Percentiles rank a stretch among this genome's conserved stretches.
Conservation (phyloP, 192 early-diverging fungal genomes). For the Allomyces javanicus region DNA sequence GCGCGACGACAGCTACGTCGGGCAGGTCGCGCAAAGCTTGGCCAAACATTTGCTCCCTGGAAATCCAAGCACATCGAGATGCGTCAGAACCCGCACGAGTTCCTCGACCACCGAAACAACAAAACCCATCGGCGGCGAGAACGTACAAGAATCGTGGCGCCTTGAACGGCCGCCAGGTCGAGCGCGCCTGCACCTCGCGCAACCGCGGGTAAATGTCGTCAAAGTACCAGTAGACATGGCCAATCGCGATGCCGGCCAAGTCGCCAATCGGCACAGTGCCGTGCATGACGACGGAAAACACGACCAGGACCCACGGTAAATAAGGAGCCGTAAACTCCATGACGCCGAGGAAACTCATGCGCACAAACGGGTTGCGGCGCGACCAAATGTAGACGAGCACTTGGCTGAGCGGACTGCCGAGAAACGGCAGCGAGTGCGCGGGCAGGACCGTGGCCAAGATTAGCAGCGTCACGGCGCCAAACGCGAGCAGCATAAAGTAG, state of each 20-base stretch:
- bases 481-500: constrained; percentile 73
- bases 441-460: constrained; percentile 7
- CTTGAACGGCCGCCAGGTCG: constrained; percentile 20
- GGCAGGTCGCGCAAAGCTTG: neutral
- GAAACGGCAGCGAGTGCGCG: constrained; percentile 40
- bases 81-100: neutral
- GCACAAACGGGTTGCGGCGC: constrained; percentile 73
- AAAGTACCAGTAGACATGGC: constrained; percentile 88
- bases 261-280: constrained; percentile 58
- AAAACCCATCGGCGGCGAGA: neutral
- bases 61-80: neutral
- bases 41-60: neutral
- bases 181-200: constrained; percentile 25
- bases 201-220: constrained; percentile 80
- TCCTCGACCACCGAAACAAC: neutral
- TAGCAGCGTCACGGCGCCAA: constrained; percentile 22
- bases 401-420: constrained; percentile 62
- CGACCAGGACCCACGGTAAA: constrained; percentile 76
- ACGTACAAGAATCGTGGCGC: constrained; percentile 34
- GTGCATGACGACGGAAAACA: constrained; percentile 64
- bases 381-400: constrained; percentile 92
- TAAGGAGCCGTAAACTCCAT: constrained; percentile 80
- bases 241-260: constrained; percentile 62
- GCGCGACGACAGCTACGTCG: neutral
- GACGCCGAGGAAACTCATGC: constrained; percentile 77